Evolutionary conservation across 2,329 filamentous ascomycete genomes (phyloP).

Genomic region (Alternaria angustiovoidea): DNA sequence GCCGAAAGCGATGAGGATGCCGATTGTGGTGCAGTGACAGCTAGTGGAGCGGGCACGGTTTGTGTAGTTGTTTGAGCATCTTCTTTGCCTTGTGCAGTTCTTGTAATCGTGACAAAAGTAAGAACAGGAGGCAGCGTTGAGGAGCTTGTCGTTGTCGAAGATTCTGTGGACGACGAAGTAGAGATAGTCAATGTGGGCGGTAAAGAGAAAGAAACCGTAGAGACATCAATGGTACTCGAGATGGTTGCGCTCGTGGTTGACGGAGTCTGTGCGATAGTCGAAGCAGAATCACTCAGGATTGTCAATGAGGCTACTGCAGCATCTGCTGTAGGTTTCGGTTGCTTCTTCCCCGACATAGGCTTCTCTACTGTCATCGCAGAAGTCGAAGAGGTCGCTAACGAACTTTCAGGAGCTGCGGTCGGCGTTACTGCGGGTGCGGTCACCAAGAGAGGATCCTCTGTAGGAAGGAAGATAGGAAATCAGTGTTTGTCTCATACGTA

Average conservation of each 20-base stretch:
- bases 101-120: constrained; percentile 12
- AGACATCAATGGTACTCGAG: not conserved
- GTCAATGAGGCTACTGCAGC: constrained; percentile 1
- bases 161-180: not conserved
- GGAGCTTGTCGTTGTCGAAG: not conserved
- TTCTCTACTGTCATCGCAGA: not conserved
- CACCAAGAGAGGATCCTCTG: not conserved
- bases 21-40: constrained; percentile 1
- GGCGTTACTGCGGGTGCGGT: not conserved
- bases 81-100: constrained; percentile 10
- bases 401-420: not conserved
- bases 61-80: not conserved
- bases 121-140: constrained; percentile 1
- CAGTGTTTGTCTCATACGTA: not conserved
- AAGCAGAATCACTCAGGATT: not conserved
- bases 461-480: not conserved
- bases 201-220: not conserved
- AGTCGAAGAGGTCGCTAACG: not conserved
- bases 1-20: not conserved
- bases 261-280: not conserved
- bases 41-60: not conserved
- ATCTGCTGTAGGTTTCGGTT: constrained; percentile 11
- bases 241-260: not conserved
- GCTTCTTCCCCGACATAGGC: constrained; percentile 19
- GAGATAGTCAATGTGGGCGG: not conserved